Evolutionary conservation across 2,329 filamentous ascomycete genomes (phyloP).

Genomic region (Paramyrothecium sp.): DNA sequence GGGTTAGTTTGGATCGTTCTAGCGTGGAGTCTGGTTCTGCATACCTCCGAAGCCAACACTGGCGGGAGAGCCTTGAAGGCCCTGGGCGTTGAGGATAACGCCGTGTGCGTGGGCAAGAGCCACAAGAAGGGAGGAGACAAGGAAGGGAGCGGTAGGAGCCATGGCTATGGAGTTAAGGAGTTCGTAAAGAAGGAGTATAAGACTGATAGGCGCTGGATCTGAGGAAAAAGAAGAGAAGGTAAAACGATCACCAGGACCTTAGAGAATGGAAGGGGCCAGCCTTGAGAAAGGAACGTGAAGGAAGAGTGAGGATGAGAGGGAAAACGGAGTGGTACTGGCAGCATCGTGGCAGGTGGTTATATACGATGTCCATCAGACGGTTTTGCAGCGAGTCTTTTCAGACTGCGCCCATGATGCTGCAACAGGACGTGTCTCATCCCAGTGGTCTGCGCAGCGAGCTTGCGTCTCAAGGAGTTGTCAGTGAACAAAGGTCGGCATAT

Average conservation of each 20-base stretch:
- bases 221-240: background rate
- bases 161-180: conserved; percentile 13
- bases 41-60: conserved; percentile 49
- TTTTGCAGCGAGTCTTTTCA: background rate
- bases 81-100: conserved; percentile 46
- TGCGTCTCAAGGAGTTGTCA: background rate
- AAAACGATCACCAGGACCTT: conserved; percentile 1
- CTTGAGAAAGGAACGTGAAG: background rate
- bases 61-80: conserved; percentile 40
- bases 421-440: background rate
- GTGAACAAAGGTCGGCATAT: background rate
- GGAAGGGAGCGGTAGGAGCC: conserved; percentile 12
- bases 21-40: rapidly evolving
- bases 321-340: background rate
- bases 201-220: background rate
- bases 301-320: background rate
- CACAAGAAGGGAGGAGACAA: conserved; percentile 13
- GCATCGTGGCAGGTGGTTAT: background rate
- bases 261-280: conserved; percentile 1
- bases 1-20: background rate
- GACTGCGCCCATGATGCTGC: background rate
- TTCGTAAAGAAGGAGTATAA: conserved; percentile 7
- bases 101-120: conserved; percentile 32
- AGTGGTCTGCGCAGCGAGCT: background rate
- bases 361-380: background rate